Evolutionary conservation across 2,329 filamentous ascomycete species (phyloP).

Genomic region (Lasiodiplodia citricola): DNA sequence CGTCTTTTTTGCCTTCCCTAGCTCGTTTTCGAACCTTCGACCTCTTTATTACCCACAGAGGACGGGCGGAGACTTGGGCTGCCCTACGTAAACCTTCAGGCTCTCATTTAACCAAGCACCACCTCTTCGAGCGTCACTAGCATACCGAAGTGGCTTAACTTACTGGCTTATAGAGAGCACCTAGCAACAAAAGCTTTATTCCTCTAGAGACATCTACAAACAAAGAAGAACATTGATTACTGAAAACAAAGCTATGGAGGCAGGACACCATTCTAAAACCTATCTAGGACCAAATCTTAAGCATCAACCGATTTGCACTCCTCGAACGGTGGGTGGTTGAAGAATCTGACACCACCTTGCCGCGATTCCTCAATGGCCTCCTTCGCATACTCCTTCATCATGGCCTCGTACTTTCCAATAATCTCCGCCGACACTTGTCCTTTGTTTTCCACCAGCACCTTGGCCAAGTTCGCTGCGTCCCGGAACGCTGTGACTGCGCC

Average conservation of each 20-base stretch:
- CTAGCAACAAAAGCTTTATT: background rate
- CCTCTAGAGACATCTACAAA: background rate
- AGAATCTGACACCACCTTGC: background rate
- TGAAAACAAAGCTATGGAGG: background rate
- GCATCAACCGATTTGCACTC: background rate
- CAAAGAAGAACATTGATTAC: background rate
- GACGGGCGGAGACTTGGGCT: too few relatives aligned
- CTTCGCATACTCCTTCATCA: slow-evolving; percentile 44
- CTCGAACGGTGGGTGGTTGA: slow-evolving; percentile 7
- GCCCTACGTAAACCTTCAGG: too few relatives aligned
- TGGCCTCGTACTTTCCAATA: slow-evolving; percentile 43
- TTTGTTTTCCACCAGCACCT: slow-evolving; percentile 38
- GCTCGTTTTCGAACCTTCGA: too few relatives aligned
- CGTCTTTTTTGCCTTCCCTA: too few relatives aligned
- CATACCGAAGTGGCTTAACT: too few relatives aligned
- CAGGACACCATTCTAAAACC: background rate
- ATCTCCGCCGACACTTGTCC: slow-evolving; percentile 34
- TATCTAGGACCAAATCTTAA: background rate
- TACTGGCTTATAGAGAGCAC: too few relatives aligned
- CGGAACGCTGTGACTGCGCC: slow-evolving; percentile 54
- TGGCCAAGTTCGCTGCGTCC: slow-evolving; percentile 50
- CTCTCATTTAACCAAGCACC: too few relatives aligned
- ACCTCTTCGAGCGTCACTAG: too few relatives aligned
- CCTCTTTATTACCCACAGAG: too few relatives aligned
- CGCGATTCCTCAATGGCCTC: slow-evolving; percentile 33